Evolutionary conservation across 2,329 filamentous ascomycete genomes (phyloP), one percentile per base, ranked within the genome.

Genomic region (Neofusicoccum kwambonambiense): DNA sequence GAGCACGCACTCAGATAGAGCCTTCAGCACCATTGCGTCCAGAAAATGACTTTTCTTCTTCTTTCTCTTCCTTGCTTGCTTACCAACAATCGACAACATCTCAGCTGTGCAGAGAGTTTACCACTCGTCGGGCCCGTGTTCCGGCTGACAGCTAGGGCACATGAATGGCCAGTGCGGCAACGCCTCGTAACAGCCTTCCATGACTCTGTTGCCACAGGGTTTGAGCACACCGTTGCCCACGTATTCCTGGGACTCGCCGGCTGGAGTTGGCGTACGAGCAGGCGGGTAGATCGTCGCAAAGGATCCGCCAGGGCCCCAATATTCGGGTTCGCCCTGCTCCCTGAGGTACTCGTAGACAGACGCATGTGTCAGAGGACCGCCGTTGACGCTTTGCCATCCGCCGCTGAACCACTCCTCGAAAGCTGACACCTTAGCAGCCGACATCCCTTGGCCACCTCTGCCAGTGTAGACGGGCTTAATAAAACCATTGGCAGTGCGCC

Each of bases 101-200:
- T 7, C 27, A 31, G 27, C 27, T 5, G 6, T 7, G 27, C 4
- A 31, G 6, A 31, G 27, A 31, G 27, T 5, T 31, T 7, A 31
- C 27, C 27, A 31, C 6, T 31, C 27, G 27, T 31, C 27, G 27
- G 1, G 27, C 27, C 27, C 27, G 27, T 31, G 27, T 31, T 64
- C 61, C 31, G 61, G 61, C 31, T 52, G 19, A 44, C 61, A 64
- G 4, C 27, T 37, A 12, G 39, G 39, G 22, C 61, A 64, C 6
- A 47, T 27, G 22, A 64, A 17, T 11, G 61, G 61, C 22, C 45
- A 56, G 17, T 64, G 61, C 41, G 61, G 61, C 12, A 64, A 27
- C 39, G 51, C 61, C 19, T 64, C 61, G 17, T 35, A 56, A 8
- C 50, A 50, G n/a, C 51, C 50, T 12, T 22, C 27, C 34, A 64